Percentiles rank a stretch among this genome's conserved stretches.
These are phyloP conservation scores for Henningerozyma blattae DNA, from an alignment of 805 yeast species.

Conservation along the genomic window DNA sequence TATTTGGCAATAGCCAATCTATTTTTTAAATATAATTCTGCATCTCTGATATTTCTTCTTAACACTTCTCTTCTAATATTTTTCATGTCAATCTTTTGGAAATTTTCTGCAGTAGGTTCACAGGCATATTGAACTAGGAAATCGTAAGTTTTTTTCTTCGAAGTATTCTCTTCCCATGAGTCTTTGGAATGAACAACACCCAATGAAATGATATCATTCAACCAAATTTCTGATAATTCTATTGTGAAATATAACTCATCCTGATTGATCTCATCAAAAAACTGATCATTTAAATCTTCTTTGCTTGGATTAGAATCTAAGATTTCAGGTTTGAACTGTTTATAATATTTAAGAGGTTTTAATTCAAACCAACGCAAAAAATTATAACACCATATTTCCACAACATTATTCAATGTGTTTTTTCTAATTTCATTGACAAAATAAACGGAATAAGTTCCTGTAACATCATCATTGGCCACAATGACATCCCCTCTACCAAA, in stretches of 20 bases:
- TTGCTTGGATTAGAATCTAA: constrained; percentile 7
- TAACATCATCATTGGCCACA: constrained; percentile 24
- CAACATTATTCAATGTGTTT: constrained; percentile 32
- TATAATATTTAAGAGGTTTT: constrained; percentile 15
- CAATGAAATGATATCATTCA: constrained; percentile 30
- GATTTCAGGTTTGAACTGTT: constrained; percentile 7
- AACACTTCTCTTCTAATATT: too few relatives aligned
- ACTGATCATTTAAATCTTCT: constrained; percentile 5
- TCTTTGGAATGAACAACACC: constrained; percentile 31
- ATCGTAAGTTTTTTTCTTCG: constrained; percentile 22
- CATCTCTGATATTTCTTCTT: too few relatives aligned
- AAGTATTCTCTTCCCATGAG: constrained; percentile 12
- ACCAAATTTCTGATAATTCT: constrained; percentile 28
- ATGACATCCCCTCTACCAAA: constrained; percentile 41
- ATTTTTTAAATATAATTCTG: too few relatives aligned
- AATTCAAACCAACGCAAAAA: constrained; percentile 31
- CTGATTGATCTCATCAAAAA: constrained; percentile 9
- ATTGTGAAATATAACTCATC: constrained; percentile 47
- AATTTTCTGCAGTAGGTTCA: constrained; percentile 22
- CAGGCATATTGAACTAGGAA: constrained; percentile 25
- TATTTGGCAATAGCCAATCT: too few relatives aligned
- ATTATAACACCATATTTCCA: constrained; percentile 36
- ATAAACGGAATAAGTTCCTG: constrained; percentile 27
- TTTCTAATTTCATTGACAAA: constrained; percentile 36
- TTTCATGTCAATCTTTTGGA: constrained; percentile 13